Evolutionary conservation across 352 stramenopile species (phyloP).

Genomic region (Pythium pectinolyticum): DNA sequence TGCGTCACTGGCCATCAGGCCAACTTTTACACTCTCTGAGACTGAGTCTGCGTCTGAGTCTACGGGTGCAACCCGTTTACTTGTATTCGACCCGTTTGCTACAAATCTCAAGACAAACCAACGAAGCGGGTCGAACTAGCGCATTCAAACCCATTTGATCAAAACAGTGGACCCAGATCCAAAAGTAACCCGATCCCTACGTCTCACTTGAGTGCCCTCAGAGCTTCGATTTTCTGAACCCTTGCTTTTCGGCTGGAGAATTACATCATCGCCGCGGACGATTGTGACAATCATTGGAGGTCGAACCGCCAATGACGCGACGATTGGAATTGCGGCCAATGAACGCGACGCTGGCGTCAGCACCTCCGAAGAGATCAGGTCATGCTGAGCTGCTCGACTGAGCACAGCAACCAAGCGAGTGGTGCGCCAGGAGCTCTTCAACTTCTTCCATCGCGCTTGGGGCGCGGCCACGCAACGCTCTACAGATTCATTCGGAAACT

Average conservation of each 20-base stretch:
- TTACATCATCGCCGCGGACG: constrained; percentile 7
- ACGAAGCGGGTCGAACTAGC: neutral
- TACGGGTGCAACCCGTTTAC: neutral
- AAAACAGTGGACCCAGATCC: neutral
- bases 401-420: neutral
- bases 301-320: neutral
- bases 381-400: no score
- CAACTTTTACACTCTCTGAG: no score
- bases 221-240: no score
- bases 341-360: constrained; percentile 8
- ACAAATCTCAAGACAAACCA: neutral
- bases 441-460: no score
- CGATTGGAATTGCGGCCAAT: constrained; percentile 10
- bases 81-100: neutral
- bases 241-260: neutral
- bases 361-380: no score
- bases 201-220: no score
- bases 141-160: neutral
- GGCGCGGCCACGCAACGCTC: no score
- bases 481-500: constrained; percentile 4
- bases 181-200: neutral
- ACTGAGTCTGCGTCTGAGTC: neutral
- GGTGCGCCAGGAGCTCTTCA: neutral
- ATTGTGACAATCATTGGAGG: constrained; percentile 5
- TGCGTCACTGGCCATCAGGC: neutral